Conservation (phyloP, 2,329 filamentous ascomycete species). For the Colletotrichum cordylinicola region DNA sequence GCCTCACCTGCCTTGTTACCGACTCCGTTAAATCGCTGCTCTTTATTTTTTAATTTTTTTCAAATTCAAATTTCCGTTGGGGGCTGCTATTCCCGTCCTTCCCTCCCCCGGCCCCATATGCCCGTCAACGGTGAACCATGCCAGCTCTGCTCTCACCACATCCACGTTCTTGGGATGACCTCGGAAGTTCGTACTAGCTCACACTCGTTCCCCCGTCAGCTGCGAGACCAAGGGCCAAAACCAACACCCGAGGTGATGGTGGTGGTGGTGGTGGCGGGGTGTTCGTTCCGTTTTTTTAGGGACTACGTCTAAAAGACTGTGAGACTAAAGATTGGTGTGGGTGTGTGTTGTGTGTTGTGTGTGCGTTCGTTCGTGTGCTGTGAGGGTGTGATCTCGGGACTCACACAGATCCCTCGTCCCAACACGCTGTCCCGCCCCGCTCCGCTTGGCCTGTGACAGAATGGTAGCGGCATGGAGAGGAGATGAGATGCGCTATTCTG, state of each 20-base stretch:
- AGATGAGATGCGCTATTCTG: conserved; percentile 16
- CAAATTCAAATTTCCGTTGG: not conserved
- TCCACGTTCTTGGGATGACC: not conserved
- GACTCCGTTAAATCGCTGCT: not conserved
- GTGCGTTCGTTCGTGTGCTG: not conserved
- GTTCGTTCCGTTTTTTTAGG: not conserved
- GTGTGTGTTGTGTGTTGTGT: not conserved
- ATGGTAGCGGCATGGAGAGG: conserved; percentile 2
- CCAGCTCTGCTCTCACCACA: not conserved
- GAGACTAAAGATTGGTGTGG: not conserved
- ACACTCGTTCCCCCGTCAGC: conserved; percentile 3
- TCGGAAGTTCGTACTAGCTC: not conserved
- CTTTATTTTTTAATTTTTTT: not conserved
- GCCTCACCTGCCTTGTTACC: not conserved
- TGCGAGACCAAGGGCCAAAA: not conserved
- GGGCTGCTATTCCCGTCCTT: not conserved
- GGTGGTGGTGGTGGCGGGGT: not conserved
- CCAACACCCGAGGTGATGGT: not conserved
- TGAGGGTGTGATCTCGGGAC: conserved; percentile 4
- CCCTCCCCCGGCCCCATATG: not conserved
- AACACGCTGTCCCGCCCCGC: conserved; percentile 5
- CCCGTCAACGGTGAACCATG: not conserved
- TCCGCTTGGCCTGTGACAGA: conserved; percentile 14
- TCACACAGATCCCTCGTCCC: conserved; percentile 8
- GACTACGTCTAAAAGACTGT: not conserved